Conservation (phyloP, 179 eudicot genomes). For the Silene noctiflora region DNA sequence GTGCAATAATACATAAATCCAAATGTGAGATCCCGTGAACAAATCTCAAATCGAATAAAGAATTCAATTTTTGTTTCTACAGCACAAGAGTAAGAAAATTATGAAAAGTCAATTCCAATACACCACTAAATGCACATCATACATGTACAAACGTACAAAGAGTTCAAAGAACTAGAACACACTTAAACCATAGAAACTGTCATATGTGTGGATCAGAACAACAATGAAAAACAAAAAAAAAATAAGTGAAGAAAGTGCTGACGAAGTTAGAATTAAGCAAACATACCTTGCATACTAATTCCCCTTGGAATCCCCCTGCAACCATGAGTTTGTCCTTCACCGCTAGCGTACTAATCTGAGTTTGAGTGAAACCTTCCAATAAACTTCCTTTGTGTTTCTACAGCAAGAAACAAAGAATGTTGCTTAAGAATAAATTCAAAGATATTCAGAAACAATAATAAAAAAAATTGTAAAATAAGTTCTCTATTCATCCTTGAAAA, state of each 20-base stretch:
- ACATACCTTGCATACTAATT: slow-evolving; percentile 72
- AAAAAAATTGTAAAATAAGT: background rate
- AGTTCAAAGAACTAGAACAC: background rate
- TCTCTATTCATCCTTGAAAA: background rate
- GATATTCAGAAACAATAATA: background rate
- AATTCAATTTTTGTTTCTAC: too few relatives aligned
- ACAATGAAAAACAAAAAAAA: background rate
- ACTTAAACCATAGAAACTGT: background rate
- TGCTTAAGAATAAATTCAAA: slow-evolving; percentile 2
- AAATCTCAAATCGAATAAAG: too few relatives aligned
- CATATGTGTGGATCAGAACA: background rate
- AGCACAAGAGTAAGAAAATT: background rate
- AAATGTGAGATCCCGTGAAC: background rate
- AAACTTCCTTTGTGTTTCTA: slow-evolving; percentile 75
- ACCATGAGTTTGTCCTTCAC: slow-evolving; percentile 62
- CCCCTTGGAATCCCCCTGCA: slow-evolving; percentile 91
- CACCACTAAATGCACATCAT: background rate
- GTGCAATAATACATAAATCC: background rate
- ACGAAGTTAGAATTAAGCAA: background rate
- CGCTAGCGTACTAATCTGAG: slow-evolving; percentile 75
- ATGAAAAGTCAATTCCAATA: background rate
- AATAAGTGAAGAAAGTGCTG: background rate
- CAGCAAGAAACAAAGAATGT: background rate
- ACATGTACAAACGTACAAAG: background rate
- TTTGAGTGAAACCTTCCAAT: slow-evolving; percentile 75